phyloP scores from a whole-genome alignment of 257 asterid species.

The Przewalskia tangutica region DNA sequence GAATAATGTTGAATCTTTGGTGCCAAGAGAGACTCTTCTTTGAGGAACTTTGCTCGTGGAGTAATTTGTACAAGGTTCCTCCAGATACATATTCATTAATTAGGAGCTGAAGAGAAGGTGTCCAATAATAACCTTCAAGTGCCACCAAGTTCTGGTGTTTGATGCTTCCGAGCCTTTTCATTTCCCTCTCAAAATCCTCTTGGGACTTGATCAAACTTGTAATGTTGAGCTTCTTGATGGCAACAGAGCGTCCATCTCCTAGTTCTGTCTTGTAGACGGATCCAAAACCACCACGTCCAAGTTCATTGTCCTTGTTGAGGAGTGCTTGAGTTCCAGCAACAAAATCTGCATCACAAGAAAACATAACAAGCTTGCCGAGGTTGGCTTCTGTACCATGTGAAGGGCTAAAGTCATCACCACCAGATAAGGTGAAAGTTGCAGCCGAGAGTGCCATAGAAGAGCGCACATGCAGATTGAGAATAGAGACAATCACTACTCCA shows the following conservation, averaged over 20 bases:
- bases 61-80: conserved; percentile 56
- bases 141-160: conserved; percentile 50
- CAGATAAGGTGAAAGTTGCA: conserved; percentile 40
- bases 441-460: conserved; percentile 42
- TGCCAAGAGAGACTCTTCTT: conserved; percentile 39
- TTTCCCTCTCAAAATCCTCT: conserved; percentile 73
- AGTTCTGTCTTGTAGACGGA: conserved; percentile 53
- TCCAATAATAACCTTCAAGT: conserved; percentile 78
- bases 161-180: conserved; percentile 45
- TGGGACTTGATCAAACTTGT: conserved; percentile 63
- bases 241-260: conserved; percentile 48
- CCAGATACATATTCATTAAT: conserved; percentile 42
- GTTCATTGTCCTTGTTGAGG: conserved; percentile 65
- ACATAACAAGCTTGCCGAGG: conserved; percentile 84
- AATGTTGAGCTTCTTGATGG: conserved; percentile 74
- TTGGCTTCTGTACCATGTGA: conserved; percentile 58
- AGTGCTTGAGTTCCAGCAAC: conserved; percentile 55
- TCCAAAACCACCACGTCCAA: conserved; percentile 89
- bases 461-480: conserved; percentile 60
- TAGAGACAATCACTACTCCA: conserved; percentile 62
- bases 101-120: conserved; percentile 67
- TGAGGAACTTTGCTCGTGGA: conserved; percentile 35
- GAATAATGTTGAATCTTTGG: conserved; percentile 51
- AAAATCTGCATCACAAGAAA: conserved; percentile 70
- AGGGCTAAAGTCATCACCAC: conserved; percentile 59